A percentile compares a stretch with the other conserved stretches of the same genome.
Evolutionary conservation across 2,329 filamentous ascomycete genomes (phyloP).

Genomic region (Tolypocladium inflatum): DNA sequence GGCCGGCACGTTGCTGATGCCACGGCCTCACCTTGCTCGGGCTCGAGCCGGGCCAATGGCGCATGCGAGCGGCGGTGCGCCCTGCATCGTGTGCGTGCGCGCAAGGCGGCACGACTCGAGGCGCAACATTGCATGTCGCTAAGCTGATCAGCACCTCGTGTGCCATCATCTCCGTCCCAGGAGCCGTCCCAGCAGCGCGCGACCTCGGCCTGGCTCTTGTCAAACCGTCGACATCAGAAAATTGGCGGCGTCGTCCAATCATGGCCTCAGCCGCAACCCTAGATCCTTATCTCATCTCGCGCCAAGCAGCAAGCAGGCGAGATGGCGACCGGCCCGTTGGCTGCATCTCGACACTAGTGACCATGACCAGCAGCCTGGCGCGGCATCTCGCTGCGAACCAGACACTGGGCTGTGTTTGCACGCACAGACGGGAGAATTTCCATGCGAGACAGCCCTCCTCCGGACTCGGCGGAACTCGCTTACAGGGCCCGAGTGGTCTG

Average conservation of each 20-base stretch:
- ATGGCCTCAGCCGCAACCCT: slow-evolving; percentile 9
- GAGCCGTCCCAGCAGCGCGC: neutral
- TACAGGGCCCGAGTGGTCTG: neutral
- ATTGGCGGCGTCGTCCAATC: slow-evolving; percentile 27
- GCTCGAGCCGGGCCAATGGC: neutral
- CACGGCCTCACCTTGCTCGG: neutral
- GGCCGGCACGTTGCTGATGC: neutral
- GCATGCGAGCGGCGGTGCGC: neutral
- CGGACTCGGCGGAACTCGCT: neutral
- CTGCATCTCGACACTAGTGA: slow-evolving; percentile 11
- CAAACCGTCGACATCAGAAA: slow-evolving; percentile 32
- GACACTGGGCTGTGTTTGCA: neutral
- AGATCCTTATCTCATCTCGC: slow-evolving; percentile 35
- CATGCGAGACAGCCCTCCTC: neutral
- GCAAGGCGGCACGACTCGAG: neutral
- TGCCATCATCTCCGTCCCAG: neutral
- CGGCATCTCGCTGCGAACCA: neutral
- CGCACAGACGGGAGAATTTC: neutral
- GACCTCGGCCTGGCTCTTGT: slow-evolving; percentile 1
- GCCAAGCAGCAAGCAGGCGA: slow-evolving; percentile 22
- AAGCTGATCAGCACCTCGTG: neutral
- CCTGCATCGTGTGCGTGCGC: neutral
- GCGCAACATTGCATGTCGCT: neutral
- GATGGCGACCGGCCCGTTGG: slow-evolving; percentile 7
- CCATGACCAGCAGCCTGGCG: neutral